A percentile compares a stretch with the other conserved stretches of the same genome.
Evolutionary conservation across 345 rosid species (phyloP).

Genomic region (Ceriops decandra): DNA sequence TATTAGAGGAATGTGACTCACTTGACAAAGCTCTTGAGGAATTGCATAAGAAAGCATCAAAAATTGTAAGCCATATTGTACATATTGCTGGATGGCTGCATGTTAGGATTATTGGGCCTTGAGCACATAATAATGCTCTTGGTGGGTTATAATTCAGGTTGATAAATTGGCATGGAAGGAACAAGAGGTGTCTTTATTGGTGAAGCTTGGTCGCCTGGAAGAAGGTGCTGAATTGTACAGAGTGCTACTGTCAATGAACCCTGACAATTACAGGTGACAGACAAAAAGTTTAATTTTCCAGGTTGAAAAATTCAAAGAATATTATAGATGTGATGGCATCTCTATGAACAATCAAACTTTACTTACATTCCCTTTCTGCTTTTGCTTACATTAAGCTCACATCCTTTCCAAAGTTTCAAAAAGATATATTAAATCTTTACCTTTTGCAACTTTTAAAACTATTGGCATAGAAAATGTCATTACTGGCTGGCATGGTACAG

Average conservation of each 20-base stretch:
- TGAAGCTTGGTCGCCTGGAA: slow-evolving; percentile 66
- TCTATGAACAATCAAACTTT: neutral
- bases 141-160: slow-evolving; percentile 49
- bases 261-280: slow-evolving; percentile 89
- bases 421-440: too few relatives aligned
- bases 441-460: too few relatives aligned
- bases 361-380: too few relatives aligned
- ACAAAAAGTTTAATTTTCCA: slow-evolving; percentile 5
- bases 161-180: slow-evolving; percentile 79
- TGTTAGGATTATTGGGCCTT: neutral
- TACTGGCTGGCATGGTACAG: too few relatives aligned
- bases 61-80: slow-evolving; percentile 55
- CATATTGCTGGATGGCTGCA: slow-evolving; percentile 5
- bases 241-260: slow-evolving; percentile 78
- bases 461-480: too few relatives aligned
- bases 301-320: slow-evolving; percentile 4
- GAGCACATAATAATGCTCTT: slow-evolving; percentile 18
- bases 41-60: slow-evolving; percentile 64
- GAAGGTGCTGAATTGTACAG: slow-evolving; percentile 75
- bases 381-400: too few relatives aligned
- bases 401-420: too few relatives aligned
- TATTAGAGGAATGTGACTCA: slow-evolving; percentile 79
- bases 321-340: neutral
- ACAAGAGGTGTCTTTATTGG: slow-evolving; percentile 79
- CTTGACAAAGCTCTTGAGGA: slow-evolving; percentile 76